Percentiles rank a stretch among this genome's conserved stretches.
These are phyloP conservation scores for Neostapfia colusana DNA, from an alignment of 176 grass and related monocot genomes.

Conservation along the genomic window DNA sequence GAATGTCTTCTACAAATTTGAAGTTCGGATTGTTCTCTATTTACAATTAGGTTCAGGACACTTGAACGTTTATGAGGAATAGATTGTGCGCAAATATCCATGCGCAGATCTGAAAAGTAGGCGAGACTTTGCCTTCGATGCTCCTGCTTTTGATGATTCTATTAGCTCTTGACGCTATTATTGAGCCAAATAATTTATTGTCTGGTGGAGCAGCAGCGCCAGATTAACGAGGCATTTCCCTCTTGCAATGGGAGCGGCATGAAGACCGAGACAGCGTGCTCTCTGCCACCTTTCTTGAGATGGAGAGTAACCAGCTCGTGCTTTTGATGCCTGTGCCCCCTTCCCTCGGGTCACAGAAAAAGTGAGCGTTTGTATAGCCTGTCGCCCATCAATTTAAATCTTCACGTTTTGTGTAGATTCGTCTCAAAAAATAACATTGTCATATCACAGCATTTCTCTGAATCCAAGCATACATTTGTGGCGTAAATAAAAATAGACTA, in stretches of 20 bases:
- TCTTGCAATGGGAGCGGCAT: neutral
- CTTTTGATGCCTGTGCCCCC: neutral
- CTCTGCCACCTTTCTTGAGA: conserved; percentile 22
- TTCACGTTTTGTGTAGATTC: neutral
- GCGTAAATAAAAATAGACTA: neutral
- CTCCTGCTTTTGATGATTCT: conserved; percentile 15
- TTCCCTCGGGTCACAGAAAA: neutral
- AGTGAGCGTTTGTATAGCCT: neutral
- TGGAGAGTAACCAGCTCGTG: conserved; percentile 20
- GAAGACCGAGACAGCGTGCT: conserved; percentile 22
- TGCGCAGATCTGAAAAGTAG: conserved; percentile 24
- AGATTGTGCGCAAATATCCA: neutral
- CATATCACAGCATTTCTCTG: neutral
- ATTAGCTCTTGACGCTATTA: conserved; percentile 10
- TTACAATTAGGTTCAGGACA: neutral
- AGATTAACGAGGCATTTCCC: conserved; percentile 1
- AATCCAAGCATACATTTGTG: neutral
- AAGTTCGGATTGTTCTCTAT: neutral
- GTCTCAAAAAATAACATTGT: neutral
- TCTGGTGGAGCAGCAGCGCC: conserved; percentile 23
- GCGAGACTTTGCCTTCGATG: conserved; percentile 33
- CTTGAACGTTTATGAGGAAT: neutral
- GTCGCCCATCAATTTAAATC: neutral
- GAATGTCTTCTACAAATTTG: neutral
- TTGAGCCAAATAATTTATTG: conserved; percentile 37